phyloP scores from a whole-genome alignment of 2,329 filamentous ascomycete genomes.

The Leptodontidium sp. region DNA sequence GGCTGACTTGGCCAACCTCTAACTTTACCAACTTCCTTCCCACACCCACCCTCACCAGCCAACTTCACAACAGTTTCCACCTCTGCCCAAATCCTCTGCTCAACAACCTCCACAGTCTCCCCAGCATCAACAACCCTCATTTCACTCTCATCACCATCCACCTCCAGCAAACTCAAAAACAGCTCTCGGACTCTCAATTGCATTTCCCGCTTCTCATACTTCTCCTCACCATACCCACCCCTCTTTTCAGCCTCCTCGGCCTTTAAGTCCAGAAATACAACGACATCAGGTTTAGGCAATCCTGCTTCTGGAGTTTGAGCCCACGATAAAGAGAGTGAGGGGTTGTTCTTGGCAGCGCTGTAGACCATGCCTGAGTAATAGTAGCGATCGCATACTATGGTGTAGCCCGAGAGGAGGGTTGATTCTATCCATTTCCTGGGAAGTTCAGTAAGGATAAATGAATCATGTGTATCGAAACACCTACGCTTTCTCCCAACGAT shows the following conservation, averaged over 20 bases:
- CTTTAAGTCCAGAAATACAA: conserved; percentile 85
- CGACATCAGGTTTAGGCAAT: conserved; percentile 85
- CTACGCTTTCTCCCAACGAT: conserved; percentile 68
- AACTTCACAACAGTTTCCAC: conserved; percentile 51
- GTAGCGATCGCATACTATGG: conserved; percentile 89
- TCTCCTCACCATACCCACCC: conserved; percentile 88
- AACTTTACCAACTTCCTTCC: conserved; percentile 49
- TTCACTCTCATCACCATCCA: conserved; percentile 59
- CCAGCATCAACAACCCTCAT: conserved; percentile 63
- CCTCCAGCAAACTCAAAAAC: conserved; percentile 66
- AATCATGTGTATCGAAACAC: conserved; percentile 16
- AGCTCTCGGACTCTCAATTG: conserved; percentile 80
- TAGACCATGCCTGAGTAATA: conserved; percentile 96
- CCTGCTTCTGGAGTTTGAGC: conserved; percentile 85
- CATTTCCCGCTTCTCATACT: conserved; percentile 87
- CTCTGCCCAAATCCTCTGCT: conserved; percentile 54
- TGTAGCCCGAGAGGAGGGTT: conserved; percentile 71
- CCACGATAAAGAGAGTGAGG: conserved; percentile 76
- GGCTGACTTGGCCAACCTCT: conserved; percentile 26
- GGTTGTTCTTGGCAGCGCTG: conserved; percentile 84
- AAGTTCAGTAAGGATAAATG: neutral
- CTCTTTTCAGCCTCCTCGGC: conserved; percentile 75
- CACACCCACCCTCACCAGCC: conserved; percentile 58
- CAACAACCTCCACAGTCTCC: conserved; percentile 62
- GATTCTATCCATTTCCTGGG: conserved; percentile 58